These are phyloP conservation scores for Saccharum officinarum DNA, from an alignment of 176 grass and related monocot species.

Conservation along the genomic window DNA sequence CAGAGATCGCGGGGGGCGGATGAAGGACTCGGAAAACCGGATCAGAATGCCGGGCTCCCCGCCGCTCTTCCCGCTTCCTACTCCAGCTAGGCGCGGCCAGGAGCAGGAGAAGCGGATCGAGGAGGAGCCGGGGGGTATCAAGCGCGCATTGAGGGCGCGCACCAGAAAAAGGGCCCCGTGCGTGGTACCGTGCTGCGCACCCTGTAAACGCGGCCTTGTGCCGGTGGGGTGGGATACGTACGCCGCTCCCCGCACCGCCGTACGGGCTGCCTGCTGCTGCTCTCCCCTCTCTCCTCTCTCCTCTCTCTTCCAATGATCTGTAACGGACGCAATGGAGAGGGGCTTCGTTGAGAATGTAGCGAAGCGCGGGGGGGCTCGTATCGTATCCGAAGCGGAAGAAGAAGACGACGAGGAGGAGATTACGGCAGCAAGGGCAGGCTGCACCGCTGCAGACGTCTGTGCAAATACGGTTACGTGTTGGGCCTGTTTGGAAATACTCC, in stretches of 20 bases:
- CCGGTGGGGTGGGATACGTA: conserved; percentile 26
- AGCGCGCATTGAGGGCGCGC: conserved; percentile 31
- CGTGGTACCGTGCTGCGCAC: conserved; percentile 9
- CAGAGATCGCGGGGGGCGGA: background rate
- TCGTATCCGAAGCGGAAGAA: background rate
- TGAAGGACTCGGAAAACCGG: background rate
- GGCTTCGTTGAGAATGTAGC: background rate
- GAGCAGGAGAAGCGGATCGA: conserved; percentile 11
- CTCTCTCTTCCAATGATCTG: background rate
- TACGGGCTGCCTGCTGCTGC: background rate
- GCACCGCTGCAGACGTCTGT: background rate
- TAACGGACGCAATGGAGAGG: background rate
- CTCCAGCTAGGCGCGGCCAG: background rate
- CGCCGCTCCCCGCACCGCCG: background rate
- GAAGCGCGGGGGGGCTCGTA: background rate
- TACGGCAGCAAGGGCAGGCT: background rate
- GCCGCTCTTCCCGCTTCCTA: background rate
- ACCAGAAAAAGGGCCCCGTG: conserved; percentile 32
- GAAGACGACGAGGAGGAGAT: background rate
- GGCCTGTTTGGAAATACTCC: background rate
- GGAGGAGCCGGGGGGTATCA: background rate
- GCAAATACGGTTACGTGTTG: background rate
- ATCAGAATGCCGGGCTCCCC: conserved; percentile 15
- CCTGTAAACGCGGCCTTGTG: conserved; percentile 33
- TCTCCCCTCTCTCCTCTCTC: background rate